Conservation (phyloP, 768 basidiomycete species). For the Boletus rufocinnamomeus region DNA sequence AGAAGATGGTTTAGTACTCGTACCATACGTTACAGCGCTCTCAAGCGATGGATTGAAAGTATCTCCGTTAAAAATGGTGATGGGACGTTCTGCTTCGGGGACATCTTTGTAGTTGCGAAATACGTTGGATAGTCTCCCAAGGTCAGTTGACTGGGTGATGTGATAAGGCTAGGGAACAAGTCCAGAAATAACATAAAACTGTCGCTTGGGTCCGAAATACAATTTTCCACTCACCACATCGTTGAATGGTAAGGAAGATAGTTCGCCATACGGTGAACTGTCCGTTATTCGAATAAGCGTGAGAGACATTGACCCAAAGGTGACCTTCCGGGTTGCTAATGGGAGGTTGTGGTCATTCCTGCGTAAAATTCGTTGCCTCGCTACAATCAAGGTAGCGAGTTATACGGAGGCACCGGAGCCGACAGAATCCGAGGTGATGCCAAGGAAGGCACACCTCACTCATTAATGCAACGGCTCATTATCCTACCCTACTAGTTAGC, state of each 20-base stretch:
- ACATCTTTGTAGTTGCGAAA: constrained; percentile 6
- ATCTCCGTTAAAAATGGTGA: constrained; percentile 15
- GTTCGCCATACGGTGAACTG: neutral
- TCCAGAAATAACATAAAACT: neutral
- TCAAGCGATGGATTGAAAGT: constrained; percentile 8
- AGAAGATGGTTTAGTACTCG: constrained; percentile 13
- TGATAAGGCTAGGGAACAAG: constrained; percentile 6
- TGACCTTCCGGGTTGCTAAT: neutral
- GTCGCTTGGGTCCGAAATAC: neutral
- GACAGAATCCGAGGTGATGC: neutral
- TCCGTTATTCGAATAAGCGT: neutral
- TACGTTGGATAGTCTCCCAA: constrained; percentile 3
- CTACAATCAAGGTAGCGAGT: neutral
- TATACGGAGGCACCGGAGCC: neutral
- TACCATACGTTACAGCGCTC: constrained; percentile 5
- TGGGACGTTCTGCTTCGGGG: constrained; percentile 1
- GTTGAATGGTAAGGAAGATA: constrained; percentile 12
- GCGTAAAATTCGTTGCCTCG: neutral
- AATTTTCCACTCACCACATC: constrained; percentile 10
- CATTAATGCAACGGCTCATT: no score
- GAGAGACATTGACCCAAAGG: neutral
- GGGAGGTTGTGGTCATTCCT: neutral
- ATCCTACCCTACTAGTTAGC: neutral
- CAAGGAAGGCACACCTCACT: no score
- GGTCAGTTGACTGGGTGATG: constrained; percentile 7